Percentiles rank a stretch among this genome's conserved stretches.
Conservation (phyloP, 805 yeast species). For the Cyberlindnera misumaiensis region DNA sequence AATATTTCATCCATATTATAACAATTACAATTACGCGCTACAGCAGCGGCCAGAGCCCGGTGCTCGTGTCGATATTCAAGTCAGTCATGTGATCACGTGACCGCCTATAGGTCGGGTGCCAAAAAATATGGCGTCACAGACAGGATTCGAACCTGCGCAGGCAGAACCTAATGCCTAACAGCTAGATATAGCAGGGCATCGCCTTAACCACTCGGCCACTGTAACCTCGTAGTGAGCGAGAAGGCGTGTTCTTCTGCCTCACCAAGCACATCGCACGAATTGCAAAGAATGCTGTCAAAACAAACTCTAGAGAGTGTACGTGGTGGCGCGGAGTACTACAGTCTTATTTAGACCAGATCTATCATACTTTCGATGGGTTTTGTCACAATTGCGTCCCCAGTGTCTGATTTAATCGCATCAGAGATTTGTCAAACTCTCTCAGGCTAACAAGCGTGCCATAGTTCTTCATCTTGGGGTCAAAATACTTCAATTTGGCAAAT, state of each 20-base stretch:
- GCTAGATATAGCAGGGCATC: slow-evolving; percentile 77
- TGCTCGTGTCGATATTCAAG: no score
- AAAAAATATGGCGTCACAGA: slow-evolving; percentile 83
- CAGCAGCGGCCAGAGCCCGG: no score
- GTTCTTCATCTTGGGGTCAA: slow-evolving; percentile 1
- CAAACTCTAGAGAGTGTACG: no score
- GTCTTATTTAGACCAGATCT: no score
- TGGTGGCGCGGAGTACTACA: no score
- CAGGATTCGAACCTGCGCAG: slow-evolving; percentile 99
- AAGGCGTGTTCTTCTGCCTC: background rate
- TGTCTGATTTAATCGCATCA: slow-evolving; percentile 13
- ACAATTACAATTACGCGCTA: background rate
- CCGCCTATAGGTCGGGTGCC: no score
- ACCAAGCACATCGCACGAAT: no score
- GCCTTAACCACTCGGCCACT: slow-evolving; percentile 94
- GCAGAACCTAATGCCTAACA: slow-evolving; percentile 82
- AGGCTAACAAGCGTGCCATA: slow-evolving; percentile 5
- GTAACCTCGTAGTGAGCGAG: slow-evolving; percentile 22
- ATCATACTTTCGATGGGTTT: no score
- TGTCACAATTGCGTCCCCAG: slow-evolving; percentile 4
- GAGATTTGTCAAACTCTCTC: slow-evolving; percentile 9
- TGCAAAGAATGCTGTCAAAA: no score
- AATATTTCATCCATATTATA: no score
- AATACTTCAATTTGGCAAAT: slow-evolving; percentile 2
- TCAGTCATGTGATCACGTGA: no score